Conservation (phyloP, 495 filamentous ascomycete genomes). For the Tuber melanosporum region DNA sequence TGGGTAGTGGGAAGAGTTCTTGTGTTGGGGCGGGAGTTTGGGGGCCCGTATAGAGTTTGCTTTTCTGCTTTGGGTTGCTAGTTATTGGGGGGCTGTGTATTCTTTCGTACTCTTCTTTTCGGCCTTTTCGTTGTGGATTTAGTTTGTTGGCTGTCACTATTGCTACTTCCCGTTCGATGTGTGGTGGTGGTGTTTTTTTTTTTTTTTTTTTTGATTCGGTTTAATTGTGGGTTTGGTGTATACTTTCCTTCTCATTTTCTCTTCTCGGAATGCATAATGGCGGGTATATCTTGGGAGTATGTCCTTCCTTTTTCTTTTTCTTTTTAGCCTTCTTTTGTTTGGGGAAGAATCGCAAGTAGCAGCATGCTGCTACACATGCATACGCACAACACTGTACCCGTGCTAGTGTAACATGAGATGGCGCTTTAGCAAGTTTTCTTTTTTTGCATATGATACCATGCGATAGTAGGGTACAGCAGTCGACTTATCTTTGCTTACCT, state of each 20-base stretch:
- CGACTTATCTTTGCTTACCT: background rate
- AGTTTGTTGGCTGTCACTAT: background rate
- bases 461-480: background rate
- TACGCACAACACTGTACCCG: background rate
- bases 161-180: background rate
- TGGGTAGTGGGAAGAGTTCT: conserved; percentile 52
- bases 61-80: background rate
- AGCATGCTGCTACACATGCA: background rate
- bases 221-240: conserved; percentile 8
- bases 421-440: background rate
- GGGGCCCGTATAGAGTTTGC: conserved; percentile 45
- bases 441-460: background rate
- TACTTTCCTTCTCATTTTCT: background rate
- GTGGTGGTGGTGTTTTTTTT: conserved; percentile 1
- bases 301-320: conserved; percentile 4
- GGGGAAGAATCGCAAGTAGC: background rate
- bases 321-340: background rate
- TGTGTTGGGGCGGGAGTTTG: conserved; percentile 51
- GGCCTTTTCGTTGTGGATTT: background rate
- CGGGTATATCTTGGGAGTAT: conserved; percentile 1
- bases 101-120: background rate
- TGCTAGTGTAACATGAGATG: background rate
- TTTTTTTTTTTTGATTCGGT: background rate
- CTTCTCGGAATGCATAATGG: background rate
- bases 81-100: background rate